Evolutionary conservation across 306 rosid genomes (phyloP).

Genomic region (Vicia faba): DNA sequence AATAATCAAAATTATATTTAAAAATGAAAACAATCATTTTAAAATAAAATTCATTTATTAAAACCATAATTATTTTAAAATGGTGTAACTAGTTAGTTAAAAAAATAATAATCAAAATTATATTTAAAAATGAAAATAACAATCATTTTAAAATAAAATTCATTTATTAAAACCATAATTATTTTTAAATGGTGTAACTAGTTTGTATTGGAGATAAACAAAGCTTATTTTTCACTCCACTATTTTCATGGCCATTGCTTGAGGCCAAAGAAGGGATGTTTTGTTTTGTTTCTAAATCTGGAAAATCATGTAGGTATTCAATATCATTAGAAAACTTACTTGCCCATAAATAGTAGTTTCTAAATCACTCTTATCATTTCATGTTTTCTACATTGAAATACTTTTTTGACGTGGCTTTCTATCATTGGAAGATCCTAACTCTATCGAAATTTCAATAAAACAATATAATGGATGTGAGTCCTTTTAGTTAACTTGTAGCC

Average conservation of each 20-base stretch:
- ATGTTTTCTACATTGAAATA: conserved; percentile 13
- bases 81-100: no score
- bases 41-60: no score
- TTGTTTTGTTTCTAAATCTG: conserved; percentile 16
- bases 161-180: no score
- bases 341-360: background rate
- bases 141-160: no score
- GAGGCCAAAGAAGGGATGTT: conserved; percentile 29
- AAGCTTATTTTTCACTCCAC: conserved; percentile 40
- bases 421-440: conserved; percentile 43
- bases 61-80: no score
- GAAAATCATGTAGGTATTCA: conserved; percentile 2
- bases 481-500: conserved; percentile 11
- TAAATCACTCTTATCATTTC: conserved; percentile 43
- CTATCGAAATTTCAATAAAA: conserved; percentile 15
- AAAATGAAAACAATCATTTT: no score
- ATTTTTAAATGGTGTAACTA: no score
- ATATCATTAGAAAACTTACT: conserved; percentile 5
- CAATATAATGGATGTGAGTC: conserved; percentile 11
- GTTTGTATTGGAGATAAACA: conserved; percentile 14
- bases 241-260: conserved; percentile 35
- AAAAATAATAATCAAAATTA: no score
- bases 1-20: no score
- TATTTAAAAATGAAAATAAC: no score
- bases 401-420: conserved; percentile 42